Percentiles rank a stretch among this genome's conserved stretches.
phyloP scores from a whole-genome alignment of 2,329 filamentous ascomycete species.

The Pseudogymnoascus sp. region DNA sequence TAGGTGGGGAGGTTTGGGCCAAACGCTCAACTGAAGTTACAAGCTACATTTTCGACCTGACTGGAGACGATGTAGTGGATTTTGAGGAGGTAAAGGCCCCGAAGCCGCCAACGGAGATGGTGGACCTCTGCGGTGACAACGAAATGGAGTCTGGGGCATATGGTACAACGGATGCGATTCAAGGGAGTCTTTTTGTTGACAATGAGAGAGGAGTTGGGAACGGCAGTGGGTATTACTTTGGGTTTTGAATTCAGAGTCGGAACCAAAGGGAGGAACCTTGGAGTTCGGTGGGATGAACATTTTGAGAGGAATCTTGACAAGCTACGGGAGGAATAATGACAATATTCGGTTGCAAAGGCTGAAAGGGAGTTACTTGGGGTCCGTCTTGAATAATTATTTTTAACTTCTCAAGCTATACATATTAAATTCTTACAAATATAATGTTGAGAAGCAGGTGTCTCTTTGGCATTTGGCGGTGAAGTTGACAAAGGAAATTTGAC shows the following conservation, averaged over 20 bases:
- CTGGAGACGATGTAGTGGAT: neutral
- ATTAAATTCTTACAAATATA: neutral
- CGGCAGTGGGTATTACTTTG: neutral
- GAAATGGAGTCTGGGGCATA: neutral
- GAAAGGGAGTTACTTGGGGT: neutral
- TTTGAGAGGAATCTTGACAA: neutral
- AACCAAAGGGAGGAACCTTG: neutral
- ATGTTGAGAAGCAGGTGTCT: neutral
- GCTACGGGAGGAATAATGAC: neutral
- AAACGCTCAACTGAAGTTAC: neutral
- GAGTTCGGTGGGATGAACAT: neutral
- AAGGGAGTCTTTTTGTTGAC: neutral
- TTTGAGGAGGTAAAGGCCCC: neutral
- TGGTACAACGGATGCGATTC: neutral
- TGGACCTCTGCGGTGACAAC: neutral
- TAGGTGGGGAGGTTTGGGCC: neutral
- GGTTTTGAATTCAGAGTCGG: neutral
- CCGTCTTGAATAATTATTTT: neutral
- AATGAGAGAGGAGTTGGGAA: neutral
- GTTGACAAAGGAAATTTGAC: neutral
- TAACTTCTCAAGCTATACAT: neutral
- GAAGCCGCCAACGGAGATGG: neutral
- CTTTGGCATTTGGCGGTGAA: neutral
- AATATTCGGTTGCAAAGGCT: neutral
- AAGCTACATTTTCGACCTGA: neutral